Evolutionary conservation across 2,329 filamentous ascomycete genomes (phyloP), one percentile per base, ranked within the genome.

Genomic region (Drechslerella coelobrocha): DNA sequence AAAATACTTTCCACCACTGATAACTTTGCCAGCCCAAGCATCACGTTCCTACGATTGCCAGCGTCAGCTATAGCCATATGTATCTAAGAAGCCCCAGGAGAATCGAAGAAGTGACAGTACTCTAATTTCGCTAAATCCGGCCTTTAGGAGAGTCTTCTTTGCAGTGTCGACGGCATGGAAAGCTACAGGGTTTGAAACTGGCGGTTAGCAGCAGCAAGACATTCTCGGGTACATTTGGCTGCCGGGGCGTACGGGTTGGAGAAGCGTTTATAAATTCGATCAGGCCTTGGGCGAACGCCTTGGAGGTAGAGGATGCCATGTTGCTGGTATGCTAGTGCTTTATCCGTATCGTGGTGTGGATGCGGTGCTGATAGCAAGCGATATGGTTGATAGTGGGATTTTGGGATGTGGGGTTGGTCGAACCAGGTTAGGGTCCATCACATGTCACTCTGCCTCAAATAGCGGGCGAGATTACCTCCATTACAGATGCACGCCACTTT

Each of bases 1-100:
- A 81, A 92, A 97, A 83, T 97, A 97, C 81, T 95, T 97, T 73
- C 93, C 92, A 73, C 93, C 92, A 21, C 92, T 91, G 63, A 87
- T 85, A 72, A 96, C 85, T 48, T 84, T 86, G 0, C 88, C 86
- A 12, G 89, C 85, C 93, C 94, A 97, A 50, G 89, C 87, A 77
- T 97, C 91, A 76, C 90, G 89, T 81, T 97, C 93, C 83, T 88
- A 41, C 29, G 26, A 9, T 26, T 8, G 14, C 8, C 31, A 10
- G 9, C n/a, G 24, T 73, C 27, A 74, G 59, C n/a, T 43, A 14
- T 1, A 56, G 14, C 31, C 21, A 48, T 27, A 59, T 41, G 23
- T 8, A 63, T n/a, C n/a, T n/a, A n/a, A n/a, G n/a, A n/a, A n/a
- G n/a, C n/a, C n/a, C n/a, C 48, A 63, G 10, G 29, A 19, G 10